Percentiles rank a stretch among this genome's conserved stretches.
These are phyloP conservation scores for Fusarium sp. DNA, from an alignment of 2,329 filamentous ascomycete genomes.

Conservation along the genomic window DNA sequence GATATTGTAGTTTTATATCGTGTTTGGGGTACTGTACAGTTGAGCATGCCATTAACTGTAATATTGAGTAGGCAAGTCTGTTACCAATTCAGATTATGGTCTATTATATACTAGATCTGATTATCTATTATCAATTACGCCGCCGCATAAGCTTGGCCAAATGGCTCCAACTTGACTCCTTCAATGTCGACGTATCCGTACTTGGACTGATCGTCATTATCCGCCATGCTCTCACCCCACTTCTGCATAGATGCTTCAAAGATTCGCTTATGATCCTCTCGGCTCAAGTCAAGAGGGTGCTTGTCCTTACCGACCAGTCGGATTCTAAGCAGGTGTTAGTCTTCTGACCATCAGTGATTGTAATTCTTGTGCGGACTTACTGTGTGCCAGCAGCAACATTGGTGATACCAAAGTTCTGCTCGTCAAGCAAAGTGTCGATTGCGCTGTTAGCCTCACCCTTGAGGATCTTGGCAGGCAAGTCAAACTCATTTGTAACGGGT, in stretches of 20 bases:
- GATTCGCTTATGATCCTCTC: slow-evolving; percentile 43
- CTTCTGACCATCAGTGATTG: fast-evolving
- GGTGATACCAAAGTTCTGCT: slow-evolving; percentile 58
- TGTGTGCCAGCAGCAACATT: slow-evolving; percentile 45
- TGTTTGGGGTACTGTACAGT: neutral
- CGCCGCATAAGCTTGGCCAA: slow-evolving; percentile 40
- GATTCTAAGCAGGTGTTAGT: slow-evolving; percentile 32
- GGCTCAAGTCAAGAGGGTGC: slow-evolving; percentile 68
- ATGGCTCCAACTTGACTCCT: slow-evolving; percentile 46
- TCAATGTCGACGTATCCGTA: slow-evolving; percentile 46
- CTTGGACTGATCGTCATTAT: slow-evolving; percentile 45
- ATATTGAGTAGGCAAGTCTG: neutral
- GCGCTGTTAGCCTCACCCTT: slow-evolving; percentile 52
- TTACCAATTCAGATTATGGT: neutral
- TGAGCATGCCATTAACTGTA: neutral
- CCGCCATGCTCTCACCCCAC: slow-evolving; percentile 44
- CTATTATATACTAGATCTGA: neutral
- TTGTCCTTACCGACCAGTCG: slow-evolving; percentile 50
- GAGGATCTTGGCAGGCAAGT: slow-evolving; percentile 41
- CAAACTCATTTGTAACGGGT: slow-evolving; percentile 41
- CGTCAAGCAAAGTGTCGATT: slow-evolving; percentile 57
- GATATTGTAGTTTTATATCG: no score
- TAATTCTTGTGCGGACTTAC: slow-evolving; percentile 31
- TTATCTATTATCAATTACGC: neutral
- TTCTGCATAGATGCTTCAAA: slow-evolving; percentile 44